These are phyloP conservation scores for Heritiera fomes DNA, from an alignment of 345 rosid genomes.

Conservation along the genomic window DNA sequence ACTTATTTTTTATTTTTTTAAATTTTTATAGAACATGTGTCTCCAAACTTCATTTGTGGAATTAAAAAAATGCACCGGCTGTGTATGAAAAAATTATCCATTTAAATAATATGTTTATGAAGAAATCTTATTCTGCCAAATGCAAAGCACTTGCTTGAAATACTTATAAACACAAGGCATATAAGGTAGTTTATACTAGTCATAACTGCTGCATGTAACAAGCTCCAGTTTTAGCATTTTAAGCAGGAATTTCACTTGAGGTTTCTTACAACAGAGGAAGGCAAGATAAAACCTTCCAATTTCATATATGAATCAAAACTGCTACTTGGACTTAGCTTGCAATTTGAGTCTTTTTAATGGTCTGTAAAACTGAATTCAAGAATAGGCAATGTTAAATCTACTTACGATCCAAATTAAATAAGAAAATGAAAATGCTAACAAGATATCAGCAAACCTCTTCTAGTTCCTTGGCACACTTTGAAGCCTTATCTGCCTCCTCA, in stretches of 20 bases:
- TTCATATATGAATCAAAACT: neutral
- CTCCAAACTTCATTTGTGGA: too few relatives aligned
- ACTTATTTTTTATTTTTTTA: too few relatives aligned
- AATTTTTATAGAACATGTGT: too few relatives aligned
- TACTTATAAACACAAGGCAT: neutral
- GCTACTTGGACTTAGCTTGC: neutral
- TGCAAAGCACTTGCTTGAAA: neutral
- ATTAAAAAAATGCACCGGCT: too few relatives aligned
- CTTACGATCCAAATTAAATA: neutral
- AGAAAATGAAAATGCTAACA: neutral
- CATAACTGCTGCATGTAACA: neutral
- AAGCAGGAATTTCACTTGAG: neutral
- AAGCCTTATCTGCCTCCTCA: constrained; percentile 57
- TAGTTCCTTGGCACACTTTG: constrained; percentile 59
- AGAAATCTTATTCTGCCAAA: neutral
- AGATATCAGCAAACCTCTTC: constrained; percentile 43
- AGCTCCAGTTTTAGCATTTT: too few relatives aligned
- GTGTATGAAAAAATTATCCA: too few relatives aligned
- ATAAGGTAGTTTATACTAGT: neutral
- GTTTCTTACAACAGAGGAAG: neutral
- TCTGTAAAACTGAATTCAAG: constrained; percentile 10
- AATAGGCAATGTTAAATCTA: neutral
- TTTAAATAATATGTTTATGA: too few relatives aligned
- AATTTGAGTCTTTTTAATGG: neutral
- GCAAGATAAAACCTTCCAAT: neutral